Percentiles rank a stretch among this genome's conserved stretches.
Evolutionary conservation across 257 asterid genomes (phyloP).

Genomic region (Perilla frutescens): DNA sequence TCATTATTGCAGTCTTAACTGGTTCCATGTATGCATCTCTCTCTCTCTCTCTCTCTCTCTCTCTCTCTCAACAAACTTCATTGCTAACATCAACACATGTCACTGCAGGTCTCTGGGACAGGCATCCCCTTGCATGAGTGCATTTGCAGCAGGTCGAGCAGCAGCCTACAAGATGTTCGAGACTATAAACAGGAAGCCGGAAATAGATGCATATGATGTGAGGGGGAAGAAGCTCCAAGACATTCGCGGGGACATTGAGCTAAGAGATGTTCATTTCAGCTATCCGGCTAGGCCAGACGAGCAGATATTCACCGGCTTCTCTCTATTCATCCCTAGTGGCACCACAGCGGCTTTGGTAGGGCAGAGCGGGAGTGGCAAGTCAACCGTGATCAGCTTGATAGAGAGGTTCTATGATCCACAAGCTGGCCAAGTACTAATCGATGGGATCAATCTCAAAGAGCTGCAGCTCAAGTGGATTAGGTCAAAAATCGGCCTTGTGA

Average conservation of each 20-base stretch:
- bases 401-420: conserved; percentile 84
- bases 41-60: neutral
- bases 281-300: conserved; percentile 73
- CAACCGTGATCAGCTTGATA: conserved; percentile 70
- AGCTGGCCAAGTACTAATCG: conserved; percentile 64
- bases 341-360: conserved; percentile 74
- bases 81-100: too few species aligned
- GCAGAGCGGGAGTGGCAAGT: conserved; percentile 85
- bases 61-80: too few species aligned
- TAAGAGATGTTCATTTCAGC: conserved; percentile 57
- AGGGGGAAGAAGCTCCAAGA: conserved; percentile 54
- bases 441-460: conserved; percentile 62
- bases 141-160: conserved; percentile 74
- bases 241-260: conserved; percentile 62
- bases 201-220: conserved; percentile 61
- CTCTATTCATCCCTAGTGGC: conserved; percentile 62
- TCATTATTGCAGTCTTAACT: conserved; percentile 60
- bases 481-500: conserved; percentile 72
- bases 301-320: conserved; percentile 65
- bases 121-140: conserved; percentile 69
- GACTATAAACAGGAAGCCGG: conserved; percentile 60
- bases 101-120: conserved; percentile 70
- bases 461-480: conserved; percentile 77
- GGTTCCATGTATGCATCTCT: conserved; percentile 61
- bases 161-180: conserved; percentile 82